Percentiles rank a stretch among this genome's conserved stretches.
phyloP scores from a whole-genome alignment of 2,329 filamentous ascomycete genomes.

The Dactylonectria macrodidyma region DNA sequence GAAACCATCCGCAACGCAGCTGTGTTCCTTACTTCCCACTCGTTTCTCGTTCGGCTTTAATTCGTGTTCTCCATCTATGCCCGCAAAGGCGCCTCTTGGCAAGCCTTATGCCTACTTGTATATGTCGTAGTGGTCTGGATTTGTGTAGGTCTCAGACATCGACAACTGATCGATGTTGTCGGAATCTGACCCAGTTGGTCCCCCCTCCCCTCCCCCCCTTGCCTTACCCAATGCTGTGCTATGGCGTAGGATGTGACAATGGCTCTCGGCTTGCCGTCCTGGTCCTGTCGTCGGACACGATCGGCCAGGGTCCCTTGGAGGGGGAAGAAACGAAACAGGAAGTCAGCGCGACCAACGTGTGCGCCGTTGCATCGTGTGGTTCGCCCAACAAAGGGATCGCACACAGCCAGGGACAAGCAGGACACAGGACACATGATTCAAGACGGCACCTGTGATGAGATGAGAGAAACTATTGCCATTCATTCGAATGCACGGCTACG shows the following conservation, averaged over 20 bases:
- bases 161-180: neutral
- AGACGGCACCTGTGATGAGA: neutral
- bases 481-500: constrained; percentile 1
- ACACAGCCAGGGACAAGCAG: neutral
- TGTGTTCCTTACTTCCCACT: neutral
- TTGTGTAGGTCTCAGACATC: no score
- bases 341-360: constrained; percentile 30
- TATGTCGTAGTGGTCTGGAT: neutral
- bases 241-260: constrained; percentile 7
- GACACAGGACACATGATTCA: neutral
- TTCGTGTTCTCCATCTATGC: no score
- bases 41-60: constrained; percentile 1
- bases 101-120: neutral
- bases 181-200: constrained; percentile 15
- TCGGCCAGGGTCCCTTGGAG: constrained; percentile 40
- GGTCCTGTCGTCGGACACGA: constrained; percentile 32
- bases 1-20: constrained; percentile 16
- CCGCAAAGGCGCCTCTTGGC: no score
- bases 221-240: constrained; percentile 7
- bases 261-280: constrained; percentile 3
- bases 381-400: neutral
- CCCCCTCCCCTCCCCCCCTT: neutral
- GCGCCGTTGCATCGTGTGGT: neutral
- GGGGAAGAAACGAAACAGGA: constrained; percentile 44
- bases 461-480: neutral